Percentiles rank a stretch among this genome's conserved stretches.
phyloP scores from a whole-genome alignment of 345 rosid species.

The thale cress (Arabidopsis thaliana) region DNA sequence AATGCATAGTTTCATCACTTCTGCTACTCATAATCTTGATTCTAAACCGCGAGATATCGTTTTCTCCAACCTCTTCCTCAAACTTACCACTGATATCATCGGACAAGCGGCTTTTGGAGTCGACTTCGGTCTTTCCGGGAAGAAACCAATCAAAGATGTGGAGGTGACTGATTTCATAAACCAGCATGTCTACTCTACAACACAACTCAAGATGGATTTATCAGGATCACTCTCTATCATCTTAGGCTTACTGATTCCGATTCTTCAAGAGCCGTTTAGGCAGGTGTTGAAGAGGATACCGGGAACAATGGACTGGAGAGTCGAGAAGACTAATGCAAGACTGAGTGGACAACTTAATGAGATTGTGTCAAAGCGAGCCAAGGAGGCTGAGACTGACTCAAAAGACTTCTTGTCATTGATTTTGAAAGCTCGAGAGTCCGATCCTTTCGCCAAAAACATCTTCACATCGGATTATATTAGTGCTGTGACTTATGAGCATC shows the following conservation, averaged over 20 bases:
- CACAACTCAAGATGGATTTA: conserved; percentile 92
- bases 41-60: conserved; percentile 53
- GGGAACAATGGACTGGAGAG: conserved; percentile 85
- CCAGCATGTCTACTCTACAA: conserved; percentile 88
- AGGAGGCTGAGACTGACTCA: conserved; percentile 53
- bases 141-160: conserved; percentile 37
- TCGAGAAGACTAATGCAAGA: conserved; percentile 61
- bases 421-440: conserved; percentile 70
- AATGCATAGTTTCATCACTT: conserved; percentile 70
- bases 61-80: conserved; percentile 79
- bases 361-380: conserved; percentile 72
- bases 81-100: conserved; percentile 83
- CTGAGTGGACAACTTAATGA: conserved; percentile 66
- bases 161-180: conserved; percentile 73
- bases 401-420: conserved; percentile 82
- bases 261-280: conserved; percentile 85
- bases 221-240: conserved; percentile 83
- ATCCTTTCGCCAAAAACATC: conserved; percentile 52
- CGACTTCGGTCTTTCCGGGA: conserved; percentile 69
- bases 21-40: conserved; percentile 61
- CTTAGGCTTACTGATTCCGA: conserved; percentile 70
- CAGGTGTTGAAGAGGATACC: conserved; percentile 87
- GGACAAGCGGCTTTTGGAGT: conserved; percentile 94
- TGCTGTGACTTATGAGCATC: conserved; percentile 90
- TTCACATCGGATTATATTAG: conserved; percentile 76